Base-by-base conservation (phyloP, 176 grass and related monocot species). In the Musa troglodytarum region DNA sequence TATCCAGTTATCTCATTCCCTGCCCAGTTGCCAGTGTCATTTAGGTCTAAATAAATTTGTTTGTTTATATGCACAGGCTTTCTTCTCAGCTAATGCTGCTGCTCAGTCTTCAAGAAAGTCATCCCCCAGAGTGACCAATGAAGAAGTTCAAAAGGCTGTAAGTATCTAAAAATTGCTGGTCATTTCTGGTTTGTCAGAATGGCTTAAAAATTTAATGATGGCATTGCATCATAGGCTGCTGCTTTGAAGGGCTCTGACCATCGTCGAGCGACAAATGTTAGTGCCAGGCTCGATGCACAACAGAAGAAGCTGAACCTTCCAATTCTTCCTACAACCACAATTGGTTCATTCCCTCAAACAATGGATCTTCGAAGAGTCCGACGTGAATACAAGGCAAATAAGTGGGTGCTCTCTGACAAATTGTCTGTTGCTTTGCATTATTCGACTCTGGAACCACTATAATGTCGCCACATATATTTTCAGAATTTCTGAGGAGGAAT, bases 241-340 rank as follows among this genome's bases (percentile, higher is more conserved):
- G 88, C 83, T 72, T 78, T 96, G 14, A 88, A 79, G 82, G 82
- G 84, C 50, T 96, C 92, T 84, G 92, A 96, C 57, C 92, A 96
- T 72, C 84, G 89, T 26, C 89, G 92, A 73, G 82, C 81, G 23
- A 89, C 92, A 58, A 82, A 68, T 68, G 92, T 96, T 54, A 87
- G 78, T 64, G 63, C 83, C 54, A 91, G 92, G 56, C 77, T 96
- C 75, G 87, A 92, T 65, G 87, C 87, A 1, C 92, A 96, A 28
- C 89, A 96, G 81, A 96, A 89, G 84, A 82, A 96, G 75, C 89
- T 96, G 4, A 96, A 92, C 83, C 92, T 96, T 75, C 92, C 92
- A 5, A 52, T 92, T 52, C 92, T 92, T 76, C 92, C 92, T 25
- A 96, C 92, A 0, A 96, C 92, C 24, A 96, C 92, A 52, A 96